Percentiles rank a stretch among this genome's conserved stretches.
Conservation (phyloP, 2,329 filamentous ascomycete species). For the Sporothrix pseudoabietina region DNA sequence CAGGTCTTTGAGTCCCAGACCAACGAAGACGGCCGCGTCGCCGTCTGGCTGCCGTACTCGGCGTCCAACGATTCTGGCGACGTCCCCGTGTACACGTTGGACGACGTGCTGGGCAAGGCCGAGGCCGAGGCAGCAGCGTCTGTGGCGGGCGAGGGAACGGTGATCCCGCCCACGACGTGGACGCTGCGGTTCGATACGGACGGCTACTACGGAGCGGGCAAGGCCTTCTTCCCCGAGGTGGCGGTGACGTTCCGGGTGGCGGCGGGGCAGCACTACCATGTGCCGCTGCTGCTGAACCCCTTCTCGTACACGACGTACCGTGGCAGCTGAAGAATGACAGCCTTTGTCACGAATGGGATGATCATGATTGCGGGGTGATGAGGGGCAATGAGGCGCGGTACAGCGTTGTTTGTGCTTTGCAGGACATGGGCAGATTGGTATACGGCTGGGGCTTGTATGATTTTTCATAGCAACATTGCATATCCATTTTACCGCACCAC, state of each 20-base stretch:
- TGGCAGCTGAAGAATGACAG: conserved; percentile 58
- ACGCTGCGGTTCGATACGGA: conserved; percentile 73
- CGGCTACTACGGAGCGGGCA: conserved; percentile 65
- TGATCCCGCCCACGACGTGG: conserved; percentile 55
- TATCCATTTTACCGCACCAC: not conserved
- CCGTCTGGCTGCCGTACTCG: conserved; percentile 65
- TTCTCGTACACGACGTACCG: conserved; percentile 83
- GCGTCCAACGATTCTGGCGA: conserved; percentile 55
- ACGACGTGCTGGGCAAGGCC: conserved; percentile 55
- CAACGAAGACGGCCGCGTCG: conserved; percentile 75
- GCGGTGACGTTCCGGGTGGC: conserved; percentile 55
- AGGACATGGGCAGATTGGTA: not conserved
- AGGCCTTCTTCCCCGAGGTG: conserved; percentile 64
- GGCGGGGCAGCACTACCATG: conserved; percentile 71
- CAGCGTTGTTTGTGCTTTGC: not conserved
- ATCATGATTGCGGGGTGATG: not conserved
- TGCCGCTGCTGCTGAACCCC: conserved; percentile 74
- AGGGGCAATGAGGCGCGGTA: not conserved
- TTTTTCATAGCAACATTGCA: conserved; percentile 1
- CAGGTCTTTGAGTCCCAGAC: conserved; percentile 67
- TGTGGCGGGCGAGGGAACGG: conserved; percentile 37
- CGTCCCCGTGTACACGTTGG: conserved; percentile 60
- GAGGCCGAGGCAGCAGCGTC: conserved; percentile 33
- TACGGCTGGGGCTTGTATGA: not conserved
- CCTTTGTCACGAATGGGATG: too few relatives aligned